Percentiles rank a stretch among this genome's conserved stretches.
These are phyloP conservation scores for Cordyceps pruinosa DNA, from an alignment of 2,329 filamentous ascomycete species.

Conservation along the genomic window DNA sequence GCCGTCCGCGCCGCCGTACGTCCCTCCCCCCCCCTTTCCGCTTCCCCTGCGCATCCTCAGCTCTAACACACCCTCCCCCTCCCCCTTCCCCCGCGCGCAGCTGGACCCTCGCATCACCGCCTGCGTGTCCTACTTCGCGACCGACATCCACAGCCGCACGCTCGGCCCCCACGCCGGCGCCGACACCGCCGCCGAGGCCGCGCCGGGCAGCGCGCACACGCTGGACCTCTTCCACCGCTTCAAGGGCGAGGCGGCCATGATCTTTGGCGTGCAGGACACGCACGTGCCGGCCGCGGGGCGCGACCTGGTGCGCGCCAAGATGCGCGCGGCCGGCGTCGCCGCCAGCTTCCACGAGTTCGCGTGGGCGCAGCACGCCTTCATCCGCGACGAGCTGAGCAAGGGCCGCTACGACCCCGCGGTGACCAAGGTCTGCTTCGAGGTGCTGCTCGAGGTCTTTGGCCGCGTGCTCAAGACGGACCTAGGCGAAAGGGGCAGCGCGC, in stretches of 20 bases:
- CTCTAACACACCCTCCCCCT: neutral
- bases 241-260: slow-evolving; percentile 79
- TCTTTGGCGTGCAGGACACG: slow-evolving; percentile 86
- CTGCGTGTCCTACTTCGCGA: slow-evolving; percentile 84
- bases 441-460: slow-evolving; percentile 79
- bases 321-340: slow-evolving; percentile 66
- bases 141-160: slow-evolving; percentile 75
- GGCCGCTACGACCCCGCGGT: slow-evolving; percentile 88
- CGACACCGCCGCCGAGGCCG: slow-evolving; percentile 37
- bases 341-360: slow-evolving; percentile 85
- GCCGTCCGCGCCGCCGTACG: slow-evolving; percentile 53
- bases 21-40: slow-evolving; percentile 5
- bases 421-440: slow-evolving; percentile 82
- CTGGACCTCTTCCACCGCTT: slow-evolving; percentile 55
- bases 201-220: slow-evolving; percentile 39
- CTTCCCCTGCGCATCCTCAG: too few relatives aligned
- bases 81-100: slow-evolving; percentile 21
- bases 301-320: slow-evolving; percentile 73
- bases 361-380: slow-evolving; percentile 94
- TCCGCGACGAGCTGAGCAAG: slow-evolving; percentile 86
- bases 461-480: slow-evolving; percentile 72
- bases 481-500: slow-evolving; percentile 56
- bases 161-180: slow-evolving; percentile 54
- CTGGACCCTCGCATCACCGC: slow-evolving; percentile 72
- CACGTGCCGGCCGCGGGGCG: slow-evolving; percentile 79